Conservation (phyloP, 1,284 basidiomycete genomes). For the Rhodotorula glutinis region DNA sequence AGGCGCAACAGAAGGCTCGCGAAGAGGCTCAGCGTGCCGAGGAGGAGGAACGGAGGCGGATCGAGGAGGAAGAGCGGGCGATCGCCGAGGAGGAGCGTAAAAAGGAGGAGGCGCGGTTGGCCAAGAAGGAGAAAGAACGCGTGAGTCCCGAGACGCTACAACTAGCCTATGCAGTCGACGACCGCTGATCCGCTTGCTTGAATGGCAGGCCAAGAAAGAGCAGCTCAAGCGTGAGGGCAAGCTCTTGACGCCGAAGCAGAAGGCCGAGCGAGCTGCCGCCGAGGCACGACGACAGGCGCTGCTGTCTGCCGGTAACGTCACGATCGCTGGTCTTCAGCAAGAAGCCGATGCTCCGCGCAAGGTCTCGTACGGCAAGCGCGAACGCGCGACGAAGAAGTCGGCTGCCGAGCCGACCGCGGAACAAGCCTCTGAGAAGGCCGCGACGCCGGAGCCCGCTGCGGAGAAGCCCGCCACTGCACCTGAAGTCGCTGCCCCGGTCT, state of each 20-base stretch:
- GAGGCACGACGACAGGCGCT: slow-evolving; percentile 89
- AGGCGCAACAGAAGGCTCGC: slow-evolving; percentile 77
- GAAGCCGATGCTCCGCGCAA: slow-evolving; percentile 59
- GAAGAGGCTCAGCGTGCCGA: slow-evolving; percentile 67
- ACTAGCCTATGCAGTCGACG: not conserved
- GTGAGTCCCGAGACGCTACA: slow-evolving; percentile 50
- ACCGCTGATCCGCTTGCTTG: slow-evolving; percentile 8
- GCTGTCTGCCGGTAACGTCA: slow-evolving; percentile 74
- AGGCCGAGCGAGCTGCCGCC: slow-evolving; percentile 85
- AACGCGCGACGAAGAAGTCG: slow-evolving; percentile 51
- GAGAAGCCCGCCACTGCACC: slow-evolving; percentile 48
- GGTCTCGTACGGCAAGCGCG: slow-evolving; percentile 75
- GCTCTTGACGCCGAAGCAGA: slow-evolving; percentile 90
- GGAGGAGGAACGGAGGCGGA: slow-evolving; percentile 66
- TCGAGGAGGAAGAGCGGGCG: slow-evolving; percentile 67
- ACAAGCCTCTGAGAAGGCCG: slow-evolving; percentile 16
- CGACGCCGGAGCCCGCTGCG: not conserved
- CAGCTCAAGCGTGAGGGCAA: slow-evolving; percentile 84
- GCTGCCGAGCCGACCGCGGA: slow-evolving; percentile 42
- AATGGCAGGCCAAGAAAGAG: slow-evolving; percentile 69
- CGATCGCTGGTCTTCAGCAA: slow-evolving; percentile 74
- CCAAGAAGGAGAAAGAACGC: slow-evolving; percentile 87
- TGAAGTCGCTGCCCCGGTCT: slow-evolving; percentile 3
- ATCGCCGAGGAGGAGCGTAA: slow-evolving; percentile 46
- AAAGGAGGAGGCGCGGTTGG: slow-evolving; percentile 77